Percentiles rank a stretch among this genome's conserved stretches.
phyloP scores from a whole-genome alignment of 148 eudicot species.

The Oxyria digyna region DNA sequence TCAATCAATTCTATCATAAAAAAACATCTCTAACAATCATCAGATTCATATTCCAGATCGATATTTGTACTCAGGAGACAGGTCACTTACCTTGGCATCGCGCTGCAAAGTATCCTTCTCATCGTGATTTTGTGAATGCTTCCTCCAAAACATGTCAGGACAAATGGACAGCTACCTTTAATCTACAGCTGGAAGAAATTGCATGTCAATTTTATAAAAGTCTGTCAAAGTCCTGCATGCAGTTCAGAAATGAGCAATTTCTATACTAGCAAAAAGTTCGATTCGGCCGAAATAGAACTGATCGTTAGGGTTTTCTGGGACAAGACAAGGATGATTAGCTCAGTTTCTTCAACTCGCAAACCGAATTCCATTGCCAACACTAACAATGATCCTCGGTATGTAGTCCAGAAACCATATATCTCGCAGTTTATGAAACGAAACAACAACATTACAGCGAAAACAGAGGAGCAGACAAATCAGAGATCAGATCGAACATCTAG shows the following conservation, averaged over 20 bases:
- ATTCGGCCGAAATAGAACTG: neutral
- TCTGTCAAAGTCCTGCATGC: neutral
- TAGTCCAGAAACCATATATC: neutral
- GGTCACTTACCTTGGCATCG: constrained; percentile 44
- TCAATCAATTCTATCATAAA: neutral
- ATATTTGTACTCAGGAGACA: neutral
- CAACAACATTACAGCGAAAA: neutral
- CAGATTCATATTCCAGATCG: neutral
- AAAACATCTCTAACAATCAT: neutral
- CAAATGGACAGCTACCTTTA: neutral
- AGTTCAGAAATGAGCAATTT: neutral
- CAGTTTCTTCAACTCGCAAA: neutral
- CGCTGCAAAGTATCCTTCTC: constrained; percentile 25
- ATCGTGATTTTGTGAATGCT: constrained; percentile 23
- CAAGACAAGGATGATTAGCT: neutral
- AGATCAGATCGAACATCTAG: no score
- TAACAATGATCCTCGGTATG: neutral
- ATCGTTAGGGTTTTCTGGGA: neutral
- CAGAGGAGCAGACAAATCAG: neutral
- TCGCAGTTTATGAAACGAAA: neutral
- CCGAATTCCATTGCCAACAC: neutral
- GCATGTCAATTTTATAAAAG: neutral
- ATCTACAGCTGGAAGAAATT: neutral
- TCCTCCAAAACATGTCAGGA: constrained; percentile 39
- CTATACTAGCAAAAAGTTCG: neutral